phyloP scores from a whole-genome alignment of 2,329 filamentous ascomycete species.

The Alternaria dauci region DNA sequence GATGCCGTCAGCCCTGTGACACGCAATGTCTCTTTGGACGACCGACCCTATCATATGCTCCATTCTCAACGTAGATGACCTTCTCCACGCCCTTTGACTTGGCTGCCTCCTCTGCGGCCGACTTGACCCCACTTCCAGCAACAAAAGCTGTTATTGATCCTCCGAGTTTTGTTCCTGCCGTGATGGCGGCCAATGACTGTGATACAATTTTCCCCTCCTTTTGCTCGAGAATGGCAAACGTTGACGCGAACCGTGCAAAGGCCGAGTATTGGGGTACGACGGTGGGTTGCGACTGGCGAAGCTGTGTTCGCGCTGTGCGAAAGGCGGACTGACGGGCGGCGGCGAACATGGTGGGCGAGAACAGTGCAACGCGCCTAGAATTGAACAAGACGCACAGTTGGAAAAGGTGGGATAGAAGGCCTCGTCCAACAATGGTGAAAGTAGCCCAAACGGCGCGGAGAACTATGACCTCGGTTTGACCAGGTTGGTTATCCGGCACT shows the following conservation, averaged over 20 bases:
- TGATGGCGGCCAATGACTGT: slow-evolving; percentile 83
- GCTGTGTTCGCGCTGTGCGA: slow-evolving; percentile 54
- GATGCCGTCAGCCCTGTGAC: slow-evolving; percentile 15
- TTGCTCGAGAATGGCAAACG: slow-evolving; percentile 91
- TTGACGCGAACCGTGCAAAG: slow-evolving; percentile 78
- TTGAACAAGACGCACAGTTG: background rate
- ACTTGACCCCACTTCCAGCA: slow-evolving; percentile 79
- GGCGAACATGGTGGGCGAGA: slow-evolving; percentile 46
- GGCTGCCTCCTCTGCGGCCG: slow-evolving; percentile 80
- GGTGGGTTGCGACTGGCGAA: slow-evolving; percentile 49
- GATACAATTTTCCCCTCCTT: slow-evolving; percentile 85
- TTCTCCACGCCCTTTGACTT: slow-evolving; percentile 93
- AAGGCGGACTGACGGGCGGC: slow-evolving; percentile 47
- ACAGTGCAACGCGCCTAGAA: slow-evolving; percentile 7
- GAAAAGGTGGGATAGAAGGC: background rate
- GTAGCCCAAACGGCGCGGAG: slow-evolving; percentile 11
- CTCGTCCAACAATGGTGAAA: slow-evolving; percentile 10
- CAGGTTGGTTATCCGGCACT: slow-evolving; percentile 28
- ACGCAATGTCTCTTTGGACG: background rate
- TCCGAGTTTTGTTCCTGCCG: slow-evolving; percentile 85
- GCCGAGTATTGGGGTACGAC: slow-evolving; percentile 60
- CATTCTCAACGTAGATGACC: slow-evolving; percentile 87
- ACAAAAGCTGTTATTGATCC: slow-evolving; percentile 87
- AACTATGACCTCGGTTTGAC: slow-evolving; percentile 43
- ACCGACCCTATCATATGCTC: slow-evolving; percentile 85